phyloP scores from a whole-genome alignment of 192 early-diverging fungal genomes.

The Backusella westeae region DNA sequence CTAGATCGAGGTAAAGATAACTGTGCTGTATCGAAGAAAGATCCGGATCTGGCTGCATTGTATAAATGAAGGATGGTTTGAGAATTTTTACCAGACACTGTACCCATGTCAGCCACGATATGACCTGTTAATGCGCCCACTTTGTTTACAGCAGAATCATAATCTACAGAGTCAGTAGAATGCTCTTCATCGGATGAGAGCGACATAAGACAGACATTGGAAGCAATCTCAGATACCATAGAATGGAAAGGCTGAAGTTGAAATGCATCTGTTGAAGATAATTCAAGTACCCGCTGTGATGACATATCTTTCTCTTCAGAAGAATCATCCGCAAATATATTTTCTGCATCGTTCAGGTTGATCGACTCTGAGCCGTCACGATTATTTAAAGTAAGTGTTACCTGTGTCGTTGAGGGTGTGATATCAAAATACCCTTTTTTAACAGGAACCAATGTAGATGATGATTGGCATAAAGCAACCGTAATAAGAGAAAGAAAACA shows the following conservation, averaged over 20 bases:
- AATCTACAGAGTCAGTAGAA: background rate
- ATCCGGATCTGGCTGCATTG: background rate
- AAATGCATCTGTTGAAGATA: background rate
- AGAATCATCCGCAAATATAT: background rate
- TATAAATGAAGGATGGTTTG: background rate
- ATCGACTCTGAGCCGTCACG: background rate
- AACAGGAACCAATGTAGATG: background rate
- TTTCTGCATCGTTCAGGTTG: background rate
- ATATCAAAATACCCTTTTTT: background rate
- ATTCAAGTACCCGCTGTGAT: background rate
- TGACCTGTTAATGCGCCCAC: background rate
- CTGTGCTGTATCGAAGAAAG: background rate
- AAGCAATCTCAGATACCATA: background rate
- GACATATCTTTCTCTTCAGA: background rate
- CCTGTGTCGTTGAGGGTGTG: background rate
- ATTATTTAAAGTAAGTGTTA: background rate
- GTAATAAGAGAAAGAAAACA: background rate
- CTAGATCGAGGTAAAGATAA: background rate
- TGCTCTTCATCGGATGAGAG: background rate
- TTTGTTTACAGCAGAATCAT: background rate
- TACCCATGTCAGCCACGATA: background rate
- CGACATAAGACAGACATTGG: background rate
- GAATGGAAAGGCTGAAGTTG: background rate
- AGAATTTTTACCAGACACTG: background rate
- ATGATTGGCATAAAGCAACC: background rate